Percentiles rank a stretch among this genome's conserved stretches.
Conservation (phyloP, 306 rosid species). For the Hippophae gyantsensis region DNA sequence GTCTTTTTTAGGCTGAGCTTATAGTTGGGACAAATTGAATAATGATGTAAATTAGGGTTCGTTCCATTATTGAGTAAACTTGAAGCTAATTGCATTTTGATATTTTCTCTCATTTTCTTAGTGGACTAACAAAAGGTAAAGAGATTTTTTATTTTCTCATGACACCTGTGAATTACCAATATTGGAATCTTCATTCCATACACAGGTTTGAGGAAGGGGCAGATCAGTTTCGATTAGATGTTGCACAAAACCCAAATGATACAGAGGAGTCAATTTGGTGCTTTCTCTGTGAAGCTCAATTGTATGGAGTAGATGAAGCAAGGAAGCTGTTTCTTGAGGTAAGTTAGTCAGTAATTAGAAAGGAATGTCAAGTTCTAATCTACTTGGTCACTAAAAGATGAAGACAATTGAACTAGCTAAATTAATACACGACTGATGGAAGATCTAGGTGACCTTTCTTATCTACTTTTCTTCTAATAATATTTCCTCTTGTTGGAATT, state of each 20-base stretch:
- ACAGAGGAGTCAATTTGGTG: slow-evolving; percentile 96
- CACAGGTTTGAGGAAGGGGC: slow-evolving; percentile 81
- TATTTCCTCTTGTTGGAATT: too few relatives aligned
- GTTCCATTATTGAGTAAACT: too few relatives aligned
- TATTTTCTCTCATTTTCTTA: too few relatives aligned
- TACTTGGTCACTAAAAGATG: not conserved
- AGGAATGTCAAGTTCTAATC: slow-evolving; percentile 3
- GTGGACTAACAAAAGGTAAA: too few relatives aligned
- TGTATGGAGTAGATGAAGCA: slow-evolving; percentile 71
- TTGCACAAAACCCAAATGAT: slow-evolving; percentile 88
- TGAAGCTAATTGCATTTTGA: too few relatives aligned
- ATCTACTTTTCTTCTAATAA: too few relatives aligned
- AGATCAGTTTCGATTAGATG: slow-evolving; percentile 85
- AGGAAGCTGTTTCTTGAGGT: slow-evolving; percentile 72
- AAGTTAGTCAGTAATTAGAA: slow-evolving; percentile 6
- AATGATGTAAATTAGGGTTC: too few relatives aligned
- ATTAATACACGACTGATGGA: not conserved
- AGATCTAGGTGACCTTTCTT: too few relatives aligned
- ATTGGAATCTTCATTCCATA: slow-evolving; percentile 3
- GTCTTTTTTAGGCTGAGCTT: not conserved
- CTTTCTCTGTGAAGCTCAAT: slow-evolving; percentile 85
- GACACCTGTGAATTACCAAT: not conserved
- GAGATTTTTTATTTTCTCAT: too few relatives aligned
- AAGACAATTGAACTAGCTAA: slow-evolving; percentile 2
- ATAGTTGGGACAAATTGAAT: not conserved